These are phyloP conservation scores for Limnanthes douglasii DNA, from an alignment of 345 rosid species.

Conservation along the genomic window DNA sequence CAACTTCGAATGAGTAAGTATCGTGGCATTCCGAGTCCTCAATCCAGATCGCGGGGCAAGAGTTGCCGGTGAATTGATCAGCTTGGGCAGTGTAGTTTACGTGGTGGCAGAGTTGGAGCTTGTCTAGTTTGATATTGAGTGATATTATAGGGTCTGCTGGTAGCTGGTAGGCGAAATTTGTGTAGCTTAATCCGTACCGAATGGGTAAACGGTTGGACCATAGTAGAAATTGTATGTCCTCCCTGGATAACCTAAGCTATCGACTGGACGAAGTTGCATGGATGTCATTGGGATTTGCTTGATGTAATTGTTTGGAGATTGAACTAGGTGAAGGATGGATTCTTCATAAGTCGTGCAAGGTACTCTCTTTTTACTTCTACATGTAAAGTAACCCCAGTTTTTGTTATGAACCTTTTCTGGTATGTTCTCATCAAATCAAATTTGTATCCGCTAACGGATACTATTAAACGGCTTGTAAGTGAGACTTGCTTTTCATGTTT, in stretches of 20 bases:
- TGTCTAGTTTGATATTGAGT: slow-evolving; percentile 2
- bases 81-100: background rate
- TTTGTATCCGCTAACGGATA: too few species aligned
- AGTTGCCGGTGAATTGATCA: background rate
- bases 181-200: slow-evolving; percentile 54
- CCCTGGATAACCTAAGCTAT: slow-evolving; percentile 51
- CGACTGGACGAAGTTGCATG: slow-evolving; percentile 72
- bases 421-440: too few species aligned
- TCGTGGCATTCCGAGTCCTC: background rate
- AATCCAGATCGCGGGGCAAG: slow-evolving; percentile 7
- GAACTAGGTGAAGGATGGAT: too few species aligned
- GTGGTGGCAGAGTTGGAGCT: slow-evolving; percentile 11
- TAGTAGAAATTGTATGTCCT: slow-evolving; percentile 60
- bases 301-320: slow-evolving; percentile 45
- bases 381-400: too few species aligned
- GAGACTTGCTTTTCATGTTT: too few species aligned
- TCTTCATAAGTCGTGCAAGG: too few species aligned
- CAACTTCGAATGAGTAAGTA: slow-evolving; percentile 1
- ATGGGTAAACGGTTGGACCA: slow-evolving; percentile 49
- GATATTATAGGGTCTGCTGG: too few species aligned
- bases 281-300: slow-evolving; percentile 56
- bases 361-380: too few species aligned
- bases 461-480: too few species aligned
- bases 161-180: too few species aligned
- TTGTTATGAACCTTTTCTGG: too few species aligned